These are phyloP conservation scores for Tricladium varicosporioides DNA, from an alignment of 2,329 filamentous ascomycete genomes.

Conservation along the genomic window DNA sequence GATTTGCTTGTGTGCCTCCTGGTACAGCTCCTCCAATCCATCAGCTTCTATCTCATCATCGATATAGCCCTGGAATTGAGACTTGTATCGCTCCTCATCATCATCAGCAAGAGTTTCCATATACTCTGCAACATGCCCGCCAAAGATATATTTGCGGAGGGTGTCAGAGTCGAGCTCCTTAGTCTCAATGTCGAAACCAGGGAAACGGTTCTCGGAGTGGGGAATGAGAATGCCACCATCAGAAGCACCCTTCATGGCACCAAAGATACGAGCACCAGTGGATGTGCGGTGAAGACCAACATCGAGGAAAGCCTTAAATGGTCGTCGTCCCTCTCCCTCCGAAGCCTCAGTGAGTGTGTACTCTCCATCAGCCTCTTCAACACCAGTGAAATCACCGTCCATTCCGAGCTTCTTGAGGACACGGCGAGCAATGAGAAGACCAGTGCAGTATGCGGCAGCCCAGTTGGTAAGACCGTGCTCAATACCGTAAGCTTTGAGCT, in stretches of 20 bases:
- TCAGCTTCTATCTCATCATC: conserved; percentile 96
- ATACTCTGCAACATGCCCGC: conserved; percentile 98
- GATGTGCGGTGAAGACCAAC: conserved; percentile 97
- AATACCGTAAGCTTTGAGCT: conserved; percentile 97
- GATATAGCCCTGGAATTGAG: conserved; percentile 96
- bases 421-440: conserved; percentile 95
- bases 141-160: conserved; percentile 99
- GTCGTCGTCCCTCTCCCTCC: conserved; percentile 91
- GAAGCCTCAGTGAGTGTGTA: conserved; percentile 92
- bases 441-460: conserved; percentile 94
- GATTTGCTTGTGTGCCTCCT: conserved; percentile 93
- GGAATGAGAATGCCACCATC: conserved; percentile 96
- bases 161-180: conserved; percentile 98
- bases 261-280: conserved; percentile 97
- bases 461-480: conserved; percentile 99
- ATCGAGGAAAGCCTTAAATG: conserved; percentile 99
- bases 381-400: conserved; percentile 88
- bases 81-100: conserved; percentile 99
- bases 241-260: conserved; percentile 99
- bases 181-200: conserved; percentile 92
- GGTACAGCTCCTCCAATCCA: conserved; percentile 94
- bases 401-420: conserved; percentile 95
- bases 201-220: conserved; percentile 99
- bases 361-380: conserved; percentile 96
- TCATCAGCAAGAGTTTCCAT: conserved; percentile 99